Evolutionary conservation across 2,329 filamentous ascomycete genomes (phyloP).

Genomic region (Beauveria caledonica): DNA sequence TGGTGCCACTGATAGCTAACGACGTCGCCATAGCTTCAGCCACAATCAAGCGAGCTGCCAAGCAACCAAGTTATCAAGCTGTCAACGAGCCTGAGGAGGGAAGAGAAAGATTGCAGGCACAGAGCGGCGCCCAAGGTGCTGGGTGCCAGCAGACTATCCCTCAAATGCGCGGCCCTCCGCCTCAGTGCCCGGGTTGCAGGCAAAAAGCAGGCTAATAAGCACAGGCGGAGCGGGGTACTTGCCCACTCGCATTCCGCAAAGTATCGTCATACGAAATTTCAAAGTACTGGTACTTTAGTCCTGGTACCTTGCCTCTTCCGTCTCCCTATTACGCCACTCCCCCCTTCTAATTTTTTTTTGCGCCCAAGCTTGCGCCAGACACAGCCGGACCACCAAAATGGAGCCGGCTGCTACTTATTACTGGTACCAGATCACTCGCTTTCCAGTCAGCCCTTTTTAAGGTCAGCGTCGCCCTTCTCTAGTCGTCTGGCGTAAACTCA

Average conservation of each 20-base stretch:
- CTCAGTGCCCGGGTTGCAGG: neutral
- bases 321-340: slow-evolving; percentile 1
- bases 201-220: slow-evolving; percentile 11
- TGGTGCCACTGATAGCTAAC: neutral
- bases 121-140: neutral
- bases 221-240: slow-evolving; percentile 24
- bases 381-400: neutral
- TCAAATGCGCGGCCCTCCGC: neutral
- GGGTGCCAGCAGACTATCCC: slow-evolving; percentile 9
- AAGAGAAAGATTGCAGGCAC: neutral
- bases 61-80: neutral
- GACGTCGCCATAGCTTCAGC: neutral
- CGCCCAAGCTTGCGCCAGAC: neutral
- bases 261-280: slow-evolving; percentile 29
- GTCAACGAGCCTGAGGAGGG: neutral
- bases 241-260: slow-evolving; percentile 24
- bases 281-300: slow-evolving; percentile 23
- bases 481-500: neutral
- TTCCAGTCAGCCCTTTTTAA: slow-evolving; percentile 2
- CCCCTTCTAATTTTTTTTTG: neutral
- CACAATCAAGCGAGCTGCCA: neutral
- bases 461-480: neutral
- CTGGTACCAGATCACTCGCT: slow-evolving; percentile 9
- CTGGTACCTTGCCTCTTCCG: slow-evolving; percentile 19
- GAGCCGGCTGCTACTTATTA: neutral